A percentile compares a stretch with the other conserved stretches of the same genome.
Evolutionary conservation across 73 alveolate species (phyloP).

Genomic region (Paramecium sexaurelia): DNA sequence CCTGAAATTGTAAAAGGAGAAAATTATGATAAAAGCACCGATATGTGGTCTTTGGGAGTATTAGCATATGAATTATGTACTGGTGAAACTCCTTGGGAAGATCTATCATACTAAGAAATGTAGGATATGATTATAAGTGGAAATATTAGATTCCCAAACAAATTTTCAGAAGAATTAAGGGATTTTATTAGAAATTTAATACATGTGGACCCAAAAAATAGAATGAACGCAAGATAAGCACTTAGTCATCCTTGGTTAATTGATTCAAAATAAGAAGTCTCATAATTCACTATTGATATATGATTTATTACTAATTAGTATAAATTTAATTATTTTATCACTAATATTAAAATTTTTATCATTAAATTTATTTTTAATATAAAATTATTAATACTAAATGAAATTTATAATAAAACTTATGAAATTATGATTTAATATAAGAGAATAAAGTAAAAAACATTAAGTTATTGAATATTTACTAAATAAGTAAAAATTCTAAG

Average conservation of each 20-base stretch:
- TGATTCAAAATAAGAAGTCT: background rate
- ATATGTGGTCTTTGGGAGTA: conserved; percentile 69
- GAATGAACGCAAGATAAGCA: conserved; percentile 44
- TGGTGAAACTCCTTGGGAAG: conserved; percentile 53
- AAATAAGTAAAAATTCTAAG: no score
- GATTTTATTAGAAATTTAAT: conserved; percentile 20
- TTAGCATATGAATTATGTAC: conserved; percentile 61
- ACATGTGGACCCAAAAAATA: conserved; percentile 23
- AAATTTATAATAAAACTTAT: no score
- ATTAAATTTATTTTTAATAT: background rate
- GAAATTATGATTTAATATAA: no score
- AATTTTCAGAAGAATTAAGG: conserved; percentile 33
- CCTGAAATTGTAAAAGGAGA: conserved; percentile 66
- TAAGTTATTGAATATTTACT: no score
- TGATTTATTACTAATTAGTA: background rate
- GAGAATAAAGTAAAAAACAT: background rate
- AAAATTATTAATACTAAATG: background rate
- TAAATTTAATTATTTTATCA: background rate
- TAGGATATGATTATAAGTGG: background rate
- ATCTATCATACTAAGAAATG: background rate
- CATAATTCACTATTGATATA: background rate
- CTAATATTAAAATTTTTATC: background rate
- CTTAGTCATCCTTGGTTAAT: conserved; percentile 25
- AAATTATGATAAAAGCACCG: conserved; percentile 55
- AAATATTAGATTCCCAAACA: background rate